Conservation (phyloP, 306 rosid species). For the Lathyrus aphaca region DNA sequence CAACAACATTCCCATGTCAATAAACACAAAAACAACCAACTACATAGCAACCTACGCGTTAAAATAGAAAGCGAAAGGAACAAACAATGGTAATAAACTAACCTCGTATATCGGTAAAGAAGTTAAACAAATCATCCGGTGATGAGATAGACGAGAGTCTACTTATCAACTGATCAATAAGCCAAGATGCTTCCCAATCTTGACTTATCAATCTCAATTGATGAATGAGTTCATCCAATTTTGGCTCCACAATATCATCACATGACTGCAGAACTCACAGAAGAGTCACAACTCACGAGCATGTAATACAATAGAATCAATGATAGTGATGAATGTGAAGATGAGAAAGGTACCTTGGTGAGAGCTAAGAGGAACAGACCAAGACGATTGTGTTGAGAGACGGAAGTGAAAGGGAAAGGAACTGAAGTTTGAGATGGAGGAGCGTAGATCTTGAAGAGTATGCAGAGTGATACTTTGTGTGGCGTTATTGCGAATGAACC, state of each 20-base stretch:
- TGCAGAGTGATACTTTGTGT: constrained; percentile 86
- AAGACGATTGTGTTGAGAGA: constrained; percentile 80
- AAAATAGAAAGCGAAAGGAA: neutral
- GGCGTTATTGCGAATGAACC: constrained; percentile 81
- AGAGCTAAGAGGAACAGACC: constrained; percentile 78
- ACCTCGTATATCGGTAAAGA: constrained; percentile 85
- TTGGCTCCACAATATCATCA: constrained; percentile 87
- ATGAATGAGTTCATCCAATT: constrained; percentile 72
- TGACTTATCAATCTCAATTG: constrained; percentile 69
- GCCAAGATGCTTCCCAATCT: constrained; percentile 56
- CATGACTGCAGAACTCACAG: constrained; percentile 59
- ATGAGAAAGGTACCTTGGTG: constrained; percentile 54
- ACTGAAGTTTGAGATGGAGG: constrained; percentile 68
- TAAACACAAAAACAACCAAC: constrained; percentile 4
- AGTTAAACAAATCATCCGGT: constrained; percentile 90
- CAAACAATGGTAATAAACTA: constrained; percentile 29
- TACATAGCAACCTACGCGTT: neutral
- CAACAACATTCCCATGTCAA: constrained; percentile 18
- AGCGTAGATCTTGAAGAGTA: constrained; percentile 79
- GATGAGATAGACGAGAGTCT: constrained; percentile 70
- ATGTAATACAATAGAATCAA: neutral
- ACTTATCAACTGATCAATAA: constrained; percentile 65
- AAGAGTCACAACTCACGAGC: constrained; percentile 8
- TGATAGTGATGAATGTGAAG: neutral
- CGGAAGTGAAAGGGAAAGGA: constrained; percentile 76